Evolutionary conservation across 345 rosid genomes (phyloP), one percentile per base, ranked within the genome.

Genomic region (Citrus glauca): DNA sequence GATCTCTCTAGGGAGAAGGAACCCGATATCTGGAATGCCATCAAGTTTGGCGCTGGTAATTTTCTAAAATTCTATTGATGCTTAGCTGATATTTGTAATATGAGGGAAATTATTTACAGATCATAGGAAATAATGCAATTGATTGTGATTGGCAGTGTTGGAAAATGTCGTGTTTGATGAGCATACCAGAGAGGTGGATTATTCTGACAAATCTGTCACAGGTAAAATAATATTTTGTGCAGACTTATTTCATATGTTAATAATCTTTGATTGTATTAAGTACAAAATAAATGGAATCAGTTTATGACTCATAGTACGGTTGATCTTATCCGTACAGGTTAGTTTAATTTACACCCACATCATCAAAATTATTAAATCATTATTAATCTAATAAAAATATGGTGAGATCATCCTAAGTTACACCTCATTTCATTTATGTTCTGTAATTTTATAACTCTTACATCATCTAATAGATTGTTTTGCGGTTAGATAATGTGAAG

Each of bases 121-220:
- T 65, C 20, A 48, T 60, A 13, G 67, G 64, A 56, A 56, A 25
- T 70, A 75, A 71, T 69, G 63, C 59, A 28, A 66, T 64, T 27
- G 30, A 57, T 63, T 85, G 33, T 77, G 45, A 22, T 76, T 82
- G 81, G 76, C 91, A 95, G 98, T 95, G 72, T 61, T 95, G 89
- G 99, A 95, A 87, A 95, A 95, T 70, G 91, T 95, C 33, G 99
- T 93, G 82, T 95, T 95, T 71, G 99, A 95, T 75, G 99, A 93
- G 83, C 99, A 93, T 81, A 84, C 92, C 2, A 80, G 98, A 73
- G 94, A 92, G 63, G 99, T 93, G 80, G 99, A 95, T 72, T 93
- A 90, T 76, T n/a, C 83, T 13, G 99, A 95, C 80, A 92, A 90
- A 81, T 92, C 95, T 10, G 97, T 93, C 42, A 95, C 98, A 80